Evolutionary conservation across 2,329 filamentous ascomycete species (phyloP), one percentile per base, ranked within the genome.

Genomic region (Hypoxylon sp.): DNA sequence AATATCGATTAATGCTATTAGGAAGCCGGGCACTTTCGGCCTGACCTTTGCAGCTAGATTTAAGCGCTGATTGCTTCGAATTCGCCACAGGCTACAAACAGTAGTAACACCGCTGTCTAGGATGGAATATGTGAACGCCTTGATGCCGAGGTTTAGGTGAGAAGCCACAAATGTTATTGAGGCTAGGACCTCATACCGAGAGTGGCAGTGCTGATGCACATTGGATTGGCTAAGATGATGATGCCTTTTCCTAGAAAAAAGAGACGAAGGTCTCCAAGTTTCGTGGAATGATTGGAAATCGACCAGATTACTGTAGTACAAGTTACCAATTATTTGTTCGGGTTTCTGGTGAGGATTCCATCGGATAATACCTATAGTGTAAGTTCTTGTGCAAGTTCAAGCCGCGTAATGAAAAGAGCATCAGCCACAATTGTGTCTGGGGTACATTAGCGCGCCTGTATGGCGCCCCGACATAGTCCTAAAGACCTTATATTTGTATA

Each of bases 371-470:
- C n/a, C n/a, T n/a, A n/a, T n/a, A n/a, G n/a, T n/a, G n/a, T 35
- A 10, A 10, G 10, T 24, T 11, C 42, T 8, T 24, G 44, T 63
- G 22, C 46, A 52, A 22, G 37, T 19, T 59, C 29, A 53, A 59
- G 54, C 62, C 48, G 57, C 62, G 62, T 59, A 59, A 65, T 65
- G 55, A 53, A 53, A 17, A 13, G 2, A n/a, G 26, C 35, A 50
- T 59, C 44, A 59, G 55, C 44, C 46, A 59, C 55, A 31, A 19
- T 44, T 17, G 3, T 29, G 53, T 46, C 13, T 42, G 24, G 42
- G 33, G 14, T 39, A n/a, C n/a, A n/a, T n/a, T n/a, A n/a, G n/a
- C n/a, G n/a, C n/a, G n/a, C n/a, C n/a, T n/a, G n/a, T n/a, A n/a
- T n/a, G n/a, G n/a, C n/a, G n/a, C n/a, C n/a, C n/a, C n/a, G n/a